Conservation (phyloP, 257 asterid species). For the Plantago major region DNA sequence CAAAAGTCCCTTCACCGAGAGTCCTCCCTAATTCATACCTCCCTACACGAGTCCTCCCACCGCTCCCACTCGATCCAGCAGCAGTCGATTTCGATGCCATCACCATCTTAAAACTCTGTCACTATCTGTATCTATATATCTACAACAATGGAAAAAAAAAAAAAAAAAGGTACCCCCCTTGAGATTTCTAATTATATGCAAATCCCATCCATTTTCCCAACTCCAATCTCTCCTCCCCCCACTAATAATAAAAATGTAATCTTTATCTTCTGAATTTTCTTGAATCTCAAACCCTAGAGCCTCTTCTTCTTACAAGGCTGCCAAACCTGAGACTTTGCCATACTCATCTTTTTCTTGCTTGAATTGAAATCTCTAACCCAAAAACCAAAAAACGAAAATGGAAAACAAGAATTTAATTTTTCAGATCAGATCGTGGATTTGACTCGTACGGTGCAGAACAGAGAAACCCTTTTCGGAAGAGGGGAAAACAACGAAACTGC, state of each 20-base stretch:
- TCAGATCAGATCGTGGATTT: too few relatives aligned
- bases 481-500: not conserved
- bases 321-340: conserved; percentile 84
- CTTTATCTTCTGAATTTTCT: not conserved
- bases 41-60: conserved; percentile 76
- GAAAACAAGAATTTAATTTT: too few relatives aligned
- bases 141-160: not conserved
- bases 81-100: conserved; percentile 56
- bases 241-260: not conserved
- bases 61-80: conserved; percentile 30
- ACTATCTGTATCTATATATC: conserved; percentile 10
- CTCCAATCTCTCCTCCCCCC: too few relatives aligned
- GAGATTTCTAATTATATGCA: conserved; percentile 28
- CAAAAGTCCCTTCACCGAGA: conserved; percentile 86
- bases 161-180: conserved; percentile 8
- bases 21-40: conserved; percentile 91
- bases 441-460: too few relatives aligned
- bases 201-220: conserved; percentile 43
- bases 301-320: conserved; percentile 96
- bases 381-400: not conserved
- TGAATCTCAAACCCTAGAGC: conserved; percentile 29
- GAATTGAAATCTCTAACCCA: not conserved
- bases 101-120: conserved; percentile 24
- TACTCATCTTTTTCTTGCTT: conserved; percentile 24
- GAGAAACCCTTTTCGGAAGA: not conserved